These are phyloP conservation scores for Scopulariopsis brevicaulis DNA, from an alignment of 2,329 filamentous ascomycete genomes.

Conservation along the genomic window DNA sequence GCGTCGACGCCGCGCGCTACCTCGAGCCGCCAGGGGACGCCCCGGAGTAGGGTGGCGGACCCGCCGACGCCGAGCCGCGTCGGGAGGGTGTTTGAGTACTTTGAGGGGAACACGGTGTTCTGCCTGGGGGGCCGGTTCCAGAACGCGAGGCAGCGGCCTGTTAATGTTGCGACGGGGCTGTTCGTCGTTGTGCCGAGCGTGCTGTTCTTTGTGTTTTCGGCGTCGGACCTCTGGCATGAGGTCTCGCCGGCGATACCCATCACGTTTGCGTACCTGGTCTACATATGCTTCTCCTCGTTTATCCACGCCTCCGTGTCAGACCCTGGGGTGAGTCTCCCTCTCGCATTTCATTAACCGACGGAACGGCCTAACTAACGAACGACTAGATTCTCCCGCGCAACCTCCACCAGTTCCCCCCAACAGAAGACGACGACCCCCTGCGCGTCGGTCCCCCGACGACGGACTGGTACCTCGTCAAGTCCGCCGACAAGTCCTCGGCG, in stretches of 20 bases:
- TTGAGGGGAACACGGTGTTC: conserved; percentile 86
- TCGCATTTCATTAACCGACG: not conserved
- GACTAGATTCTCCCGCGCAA: conserved; percentile 80
- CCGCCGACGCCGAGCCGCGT: conserved; percentile 23
- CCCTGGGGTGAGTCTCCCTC: conserved; percentile 63
- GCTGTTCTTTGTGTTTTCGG: conserved; percentile 79
- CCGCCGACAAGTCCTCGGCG: conserved; percentile 59
- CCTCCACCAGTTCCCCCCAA: conserved; percentile 74
- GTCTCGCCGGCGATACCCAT: conserved; percentile 84
- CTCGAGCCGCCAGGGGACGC: conserved; percentile 3
- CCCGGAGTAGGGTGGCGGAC: conserved; percentile 10
- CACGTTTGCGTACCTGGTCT: conserved; percentile 83
- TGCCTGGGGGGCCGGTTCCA: conserved; percentile 77
- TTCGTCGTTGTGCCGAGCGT: conserved; percentile 67
- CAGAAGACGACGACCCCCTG: conserved; percentile 68
- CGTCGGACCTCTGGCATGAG: conserved; percentile 75
- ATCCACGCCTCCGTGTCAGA: conserved; percentile 86
- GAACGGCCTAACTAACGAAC: not conserved
- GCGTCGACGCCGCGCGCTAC: conserved; percentile 34
- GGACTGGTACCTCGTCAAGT: conserved; percentile 88
- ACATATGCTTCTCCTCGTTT: conserved; percentile 86
- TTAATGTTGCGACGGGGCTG: conserved; percentile 79
- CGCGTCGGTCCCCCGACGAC: conserved; percentile 75
- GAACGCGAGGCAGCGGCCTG: conserved; percentile 75
- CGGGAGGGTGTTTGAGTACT: conserved; percentile 81